Evolutionary conservation across 768 basidiomycete genomes (phyloP).

Genomic region (Rhizopogon vesiculosus): DNA sequence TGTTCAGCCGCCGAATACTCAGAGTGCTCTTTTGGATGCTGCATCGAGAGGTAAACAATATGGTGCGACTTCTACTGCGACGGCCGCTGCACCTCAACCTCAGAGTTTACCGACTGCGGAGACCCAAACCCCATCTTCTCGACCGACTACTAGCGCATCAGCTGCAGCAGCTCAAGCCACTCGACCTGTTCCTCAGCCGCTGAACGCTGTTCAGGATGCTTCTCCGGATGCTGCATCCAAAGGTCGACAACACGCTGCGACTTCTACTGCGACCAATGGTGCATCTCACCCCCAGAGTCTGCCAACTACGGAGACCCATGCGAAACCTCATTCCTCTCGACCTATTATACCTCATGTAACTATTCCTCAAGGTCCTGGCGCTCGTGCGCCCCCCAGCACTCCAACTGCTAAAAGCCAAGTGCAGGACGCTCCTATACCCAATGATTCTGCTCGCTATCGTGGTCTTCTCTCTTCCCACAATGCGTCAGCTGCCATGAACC

Average conservation of each 20-base stretch:
- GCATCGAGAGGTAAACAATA: neutral
- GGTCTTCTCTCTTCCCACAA: slow-evolving; percentile 17
- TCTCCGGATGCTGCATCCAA: neutral
- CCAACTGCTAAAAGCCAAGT: slow-evolving; percentile 11
- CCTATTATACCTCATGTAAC: slow-evolving; percentile 10
- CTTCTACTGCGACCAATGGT: neutral
- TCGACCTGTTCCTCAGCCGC: neutral
- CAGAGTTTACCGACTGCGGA: slow-evolving; percentile 9
- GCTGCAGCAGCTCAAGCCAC: neutral
- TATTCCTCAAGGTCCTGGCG: slow-evolving; percentile 8
- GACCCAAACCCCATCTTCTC: slow-evolving; percentile 14
- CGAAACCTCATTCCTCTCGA: slow-evolving; percentile 17
- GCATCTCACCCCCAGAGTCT: neutral
- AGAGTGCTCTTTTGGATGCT: neutral
- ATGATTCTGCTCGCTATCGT: slow-evolving; percentile 20
- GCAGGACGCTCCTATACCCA: slow-evolving; percentile 13
- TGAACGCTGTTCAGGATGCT: neutral
- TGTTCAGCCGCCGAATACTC: neutral
- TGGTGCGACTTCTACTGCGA: neutral
- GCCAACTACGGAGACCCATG: slow-evolving; percentile 8
- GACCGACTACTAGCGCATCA: slow-evolving; percentile 4
- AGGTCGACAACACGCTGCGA: neutral
- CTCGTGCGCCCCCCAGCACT: slow-evolving; percentile 7
- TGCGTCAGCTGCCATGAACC: slow-evolving; percentile 10
- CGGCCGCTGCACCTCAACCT: neutral